Evolutionary conservation across 2,329 filamentous ascomycete species (phyloP).

Genomic region (Cytospora schulzeri): DNA sequence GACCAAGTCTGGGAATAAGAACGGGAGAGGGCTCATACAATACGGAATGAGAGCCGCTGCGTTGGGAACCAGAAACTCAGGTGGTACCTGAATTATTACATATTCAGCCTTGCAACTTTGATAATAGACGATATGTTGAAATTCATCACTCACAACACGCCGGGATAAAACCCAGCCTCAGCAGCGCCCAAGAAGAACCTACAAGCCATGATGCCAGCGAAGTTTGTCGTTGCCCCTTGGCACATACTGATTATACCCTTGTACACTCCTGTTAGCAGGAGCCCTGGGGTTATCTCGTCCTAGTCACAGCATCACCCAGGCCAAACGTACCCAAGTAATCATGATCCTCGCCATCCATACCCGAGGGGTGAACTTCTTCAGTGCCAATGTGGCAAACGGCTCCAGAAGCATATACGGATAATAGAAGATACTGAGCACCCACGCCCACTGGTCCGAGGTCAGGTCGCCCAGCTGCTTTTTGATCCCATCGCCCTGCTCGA

Average conservation of each 20-base stretch:
- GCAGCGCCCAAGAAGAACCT: slow-evolving; percentile 35
- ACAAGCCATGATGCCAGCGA: slow-evolving; percentile 33
- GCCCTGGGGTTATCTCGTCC: neutral
- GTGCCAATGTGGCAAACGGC: slow-evolving; percentile 31
- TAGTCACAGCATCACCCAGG: neutral
- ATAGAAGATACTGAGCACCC: slow-evolving; percentile 33
- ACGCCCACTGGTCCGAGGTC: slow-evolving; percentile 33
- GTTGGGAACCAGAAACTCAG: slow-evolving; percentile 39
- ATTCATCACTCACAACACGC: slow-evolving; percentile 29
- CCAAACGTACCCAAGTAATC: slow-evolving; percentile 31
- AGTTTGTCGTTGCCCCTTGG: slow-evolving; percentile 31
- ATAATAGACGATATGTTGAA: too few relatives aligned
- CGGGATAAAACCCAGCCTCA: slow-evolving; percentile 37
- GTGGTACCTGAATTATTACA: slow-evolving; percentile 31
- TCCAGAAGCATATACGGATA: slow-evolving; percentile 35
- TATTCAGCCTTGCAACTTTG: neutral
- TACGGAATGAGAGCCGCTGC: slow-evolving; percentile 36
- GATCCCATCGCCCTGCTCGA: slow-evolving; percentile 34
- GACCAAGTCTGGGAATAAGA: neutral
- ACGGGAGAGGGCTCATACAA: slow-evolving; percentile 27
- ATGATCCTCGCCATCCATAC: slow-evolving; percentile 35
- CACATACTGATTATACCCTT: slow-evolving; percentile 32
- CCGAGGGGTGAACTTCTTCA: slow-evolving; percentile 32
- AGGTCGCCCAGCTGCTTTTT: slow-evolving; percentile 32
- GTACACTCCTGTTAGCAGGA: neutral